A percentile compares a stretch with the other conserved stretches of the same genome.
Evolutionary conservation across 2,329 filamentous ascomycete species (phyloP).

Genomic region (Periconia macrospinosa): DNA sequence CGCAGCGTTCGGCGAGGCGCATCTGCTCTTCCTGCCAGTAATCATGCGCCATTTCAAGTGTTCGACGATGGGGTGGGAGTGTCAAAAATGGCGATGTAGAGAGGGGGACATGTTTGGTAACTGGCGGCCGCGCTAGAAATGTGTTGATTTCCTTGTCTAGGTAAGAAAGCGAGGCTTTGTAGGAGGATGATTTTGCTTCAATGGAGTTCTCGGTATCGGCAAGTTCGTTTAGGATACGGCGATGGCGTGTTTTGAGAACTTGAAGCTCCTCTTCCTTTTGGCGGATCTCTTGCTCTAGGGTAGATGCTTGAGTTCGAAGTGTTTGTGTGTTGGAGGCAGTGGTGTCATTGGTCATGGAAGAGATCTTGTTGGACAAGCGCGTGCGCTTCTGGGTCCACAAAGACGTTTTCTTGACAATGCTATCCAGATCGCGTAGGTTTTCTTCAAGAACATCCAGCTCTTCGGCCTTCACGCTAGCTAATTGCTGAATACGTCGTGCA

Average conservation of each 20-base stretch:
- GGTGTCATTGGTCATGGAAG: constrained; percentile 57
- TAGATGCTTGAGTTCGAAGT: constrained; percentile 54
- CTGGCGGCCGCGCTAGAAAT: constrained; percentile 62
- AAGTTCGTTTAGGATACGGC: constrained; percentile 62
- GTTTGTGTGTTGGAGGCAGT: constrained; percentile 59
- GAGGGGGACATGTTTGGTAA: constrained; percentile 29
- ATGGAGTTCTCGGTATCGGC: constrained; percentile 65
- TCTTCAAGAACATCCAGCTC: constrained; percentile 64
- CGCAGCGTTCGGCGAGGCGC: constrained; percentile 58
- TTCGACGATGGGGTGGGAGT: constrained; percentile 66
- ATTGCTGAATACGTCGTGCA: constrained; percentile 62
- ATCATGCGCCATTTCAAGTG: constrained; percentile 68
- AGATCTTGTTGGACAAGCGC: constrained; percentile 58
- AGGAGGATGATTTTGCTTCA: constrained; percentile 73
- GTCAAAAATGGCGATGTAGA: constrained; percentile 56
- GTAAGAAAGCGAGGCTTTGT: constrained; percentile 66
- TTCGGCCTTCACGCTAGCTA: constrained; percentile 68
- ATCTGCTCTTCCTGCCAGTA: constrained; percentile 70
- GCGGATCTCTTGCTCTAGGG: constrained; percentile 64
- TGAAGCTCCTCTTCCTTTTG: constrained; percentile 66
- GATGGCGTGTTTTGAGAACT: constrained; percentile 62
- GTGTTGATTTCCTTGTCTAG: constrained; percentile 64
- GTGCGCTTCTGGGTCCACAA: constrained; percentile 61
- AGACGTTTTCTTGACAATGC: constrained; percentile 61
- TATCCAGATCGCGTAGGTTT: constrained; percentile 60